Evolutionary conservation across 2,329 filamentous ascomycete genomes (phyloP).

Genomic region (Botryosphaeria dothidea): DNA sequence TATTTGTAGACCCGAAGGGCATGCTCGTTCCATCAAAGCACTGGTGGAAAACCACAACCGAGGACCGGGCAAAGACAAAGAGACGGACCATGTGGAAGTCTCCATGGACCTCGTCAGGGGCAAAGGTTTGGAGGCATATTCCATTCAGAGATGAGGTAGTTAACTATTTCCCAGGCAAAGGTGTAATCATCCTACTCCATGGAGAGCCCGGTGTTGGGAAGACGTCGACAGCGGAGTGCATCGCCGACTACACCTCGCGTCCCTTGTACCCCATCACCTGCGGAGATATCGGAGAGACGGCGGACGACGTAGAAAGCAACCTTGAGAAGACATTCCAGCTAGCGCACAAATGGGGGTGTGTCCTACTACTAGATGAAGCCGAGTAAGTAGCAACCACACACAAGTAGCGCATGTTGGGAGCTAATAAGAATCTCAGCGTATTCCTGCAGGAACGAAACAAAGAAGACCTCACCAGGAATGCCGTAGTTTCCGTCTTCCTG

Average conservation of each 20-base stretch:
- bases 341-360: conserved; percentile 19
- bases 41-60: not conserved
- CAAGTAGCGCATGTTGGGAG: too few relatives aligned
- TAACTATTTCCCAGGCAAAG: not conserved
- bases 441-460: conserved; percentile 52
- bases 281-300: conserved; percentile 22
- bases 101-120: not conserved
- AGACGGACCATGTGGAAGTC: not conserved
- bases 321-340: conserved; percentile 22
- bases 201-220: conserved; percentile 3
- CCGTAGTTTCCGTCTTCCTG: conserved; percentile 33
- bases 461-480: conserved; percentile 51
- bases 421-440: too few relatives aligned
- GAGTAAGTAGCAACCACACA: not conserved
- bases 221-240: conserved; percentile 3
- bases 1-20: not conserved
- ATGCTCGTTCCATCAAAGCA: not conserved
- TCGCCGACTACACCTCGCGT: not conserved
- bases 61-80: not conserved
- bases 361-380: conserved; percentile 17
- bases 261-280: conserved; percentile 13
- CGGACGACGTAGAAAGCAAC: conserved; percentile 18
- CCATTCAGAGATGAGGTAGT: too few relatives aligned
- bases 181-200: not conserved
- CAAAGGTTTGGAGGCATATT: not conserved